These are phyloP conservation scores for Coniferiporia weirii DNA, from an alignment of 1,284 basidiomycete species.

Conservation along the genomic window DNA sequence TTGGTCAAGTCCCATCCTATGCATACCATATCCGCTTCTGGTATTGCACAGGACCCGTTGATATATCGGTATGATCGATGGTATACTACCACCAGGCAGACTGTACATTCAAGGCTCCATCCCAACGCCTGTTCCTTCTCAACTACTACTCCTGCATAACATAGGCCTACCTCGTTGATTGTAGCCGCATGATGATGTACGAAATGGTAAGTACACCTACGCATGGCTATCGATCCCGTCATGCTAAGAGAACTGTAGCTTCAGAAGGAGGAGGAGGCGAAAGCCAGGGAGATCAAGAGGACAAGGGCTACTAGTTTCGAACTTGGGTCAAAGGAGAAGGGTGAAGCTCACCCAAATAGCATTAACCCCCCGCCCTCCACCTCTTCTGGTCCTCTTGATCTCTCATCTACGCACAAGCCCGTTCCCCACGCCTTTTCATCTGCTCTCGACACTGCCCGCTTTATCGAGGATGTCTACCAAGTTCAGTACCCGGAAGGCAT, in stretches of 20 bases:
- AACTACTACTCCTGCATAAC: no score
- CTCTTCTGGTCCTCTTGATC: conserved; percentile 63
- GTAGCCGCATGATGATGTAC: no score
- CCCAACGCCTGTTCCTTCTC: no score
- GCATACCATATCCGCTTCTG: no score
- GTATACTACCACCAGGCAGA: no score
- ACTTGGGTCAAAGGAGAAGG: conserved; percentile 11
- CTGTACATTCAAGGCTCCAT: no score
- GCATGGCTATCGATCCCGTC: conserved; percentile 31
- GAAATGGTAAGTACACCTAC: no score
- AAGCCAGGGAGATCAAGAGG: conserved; percentile 27
- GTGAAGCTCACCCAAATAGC: conserved; percentile 23
- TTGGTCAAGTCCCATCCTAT: no score
- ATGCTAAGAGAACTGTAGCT: conserved; percentile 70
- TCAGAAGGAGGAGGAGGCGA: conserved; percentile 32
- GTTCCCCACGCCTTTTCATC: conserved; percentile 51
- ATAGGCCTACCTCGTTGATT: no score
- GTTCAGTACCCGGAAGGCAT: conserved; percentile 84
- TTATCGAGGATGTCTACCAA: conserved; percentile 78
- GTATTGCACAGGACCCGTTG: no score
- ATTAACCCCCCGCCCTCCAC: conserved; percentile 29
- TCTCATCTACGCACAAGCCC: conserved; percentile 42
- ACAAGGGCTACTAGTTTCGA: conserved; percentile 24
- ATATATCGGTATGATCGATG: no score
- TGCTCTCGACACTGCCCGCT: conserved; percentile 67